Base-by-base conservation (phyloP, 2,329 filamentous ascomycete species). In the Colletotrichum sp. region DNA sequence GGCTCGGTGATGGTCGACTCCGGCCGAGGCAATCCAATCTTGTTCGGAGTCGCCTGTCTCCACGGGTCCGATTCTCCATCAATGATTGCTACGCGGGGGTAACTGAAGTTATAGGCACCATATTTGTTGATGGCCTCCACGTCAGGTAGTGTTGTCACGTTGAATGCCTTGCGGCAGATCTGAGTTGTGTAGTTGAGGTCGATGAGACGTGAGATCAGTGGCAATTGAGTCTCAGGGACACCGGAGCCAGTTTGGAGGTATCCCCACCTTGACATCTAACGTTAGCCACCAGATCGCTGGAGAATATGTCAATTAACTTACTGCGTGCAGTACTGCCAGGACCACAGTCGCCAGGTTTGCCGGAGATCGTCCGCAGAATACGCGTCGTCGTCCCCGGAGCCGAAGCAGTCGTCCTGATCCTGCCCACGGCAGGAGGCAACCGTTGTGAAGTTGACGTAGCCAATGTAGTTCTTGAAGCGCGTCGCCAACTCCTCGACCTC, bases 21-120 rank as follows among this genome's bases (percentile, higher is more conserved):
- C 18, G 94, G 87, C 21, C 87, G 84, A 8, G 60, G 48, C 1
- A 92, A 88, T 2, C 87, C 90, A 21, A 91, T 89, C 1, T 92
- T 93, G 63, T 96, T 92, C 1, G 94, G 92, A 0, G 93, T 94
- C 0, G 94, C 94, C 0, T 92, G 91, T 16, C 93, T 90, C 95
- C 95, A 98, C 0, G 95, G 95, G 81, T 98, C 95, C 71, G 91
- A 90, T 77, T 94, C 90, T 36, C 95, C 95, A 75, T 96, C 95
- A 55, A 98, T 87, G 67, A 94, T 90, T 4, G 95, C 95, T 1
- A 98, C 90, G 3, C 95, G 93, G 1, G 93, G 90, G 82, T 95
- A 96, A 52, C 90, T 90, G 79, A 97, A 93, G 81, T 90, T 86
- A 83, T 92, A 94, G 13, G 92, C 94, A 48, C 95, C 95, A 78